Evolutionary conservation across 2,329 filamentous ascomycete species (phyloP), one percentile per base, ranked within the genome.

Genomic region (Dothiorella sarmentorum): DNA sequence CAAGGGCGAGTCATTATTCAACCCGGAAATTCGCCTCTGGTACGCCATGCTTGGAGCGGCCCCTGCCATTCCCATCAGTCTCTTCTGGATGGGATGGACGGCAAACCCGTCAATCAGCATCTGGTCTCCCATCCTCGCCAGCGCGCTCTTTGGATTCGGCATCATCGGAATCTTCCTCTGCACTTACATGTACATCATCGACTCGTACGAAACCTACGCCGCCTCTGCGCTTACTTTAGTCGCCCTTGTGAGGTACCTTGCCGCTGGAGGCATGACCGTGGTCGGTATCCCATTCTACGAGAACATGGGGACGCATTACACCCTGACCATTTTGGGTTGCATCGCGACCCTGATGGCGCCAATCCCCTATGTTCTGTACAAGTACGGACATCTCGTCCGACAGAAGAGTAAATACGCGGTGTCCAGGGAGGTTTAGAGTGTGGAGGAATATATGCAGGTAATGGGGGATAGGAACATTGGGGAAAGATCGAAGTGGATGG

Each of bases 1-100:
- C 4, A 64, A 68, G 5, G 76, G 75, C 7, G 71, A 75, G 2
- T 62, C 65, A 3, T 62, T 68, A 2, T 69, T 83, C 6, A 71
- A 76, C 2, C 81, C 81, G 0, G 82, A 85, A 59, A 79, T 81
- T 37, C 73, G 81, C 5, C 69, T 85, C 0, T 83, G 77, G 73
- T 81, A 76, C 49, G 74, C 75, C 2, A 83, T 85, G 68, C 69
- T 82, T 3, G 76, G 76, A 9, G 70, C 69, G 1, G 76, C 79
- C 0, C 76, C 79, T 0, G 68, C 75, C 0, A 74, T 85, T 1
- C 80, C 82, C 0, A 69, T 82, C 27, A 73, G 72, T 1, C 71
- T 85, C 2, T 83, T 85, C 66, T 85, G 82, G 81, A 80, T 85
- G 69, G 82, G 76, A 0, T 85, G 82, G 82, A 82, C 78, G 0